Evolutionary conservation across 148 eudicot species (phyloP), one percentile per base, ranked within the genome.

Genomic region (Rhododendron ferrugineum): DNA sequence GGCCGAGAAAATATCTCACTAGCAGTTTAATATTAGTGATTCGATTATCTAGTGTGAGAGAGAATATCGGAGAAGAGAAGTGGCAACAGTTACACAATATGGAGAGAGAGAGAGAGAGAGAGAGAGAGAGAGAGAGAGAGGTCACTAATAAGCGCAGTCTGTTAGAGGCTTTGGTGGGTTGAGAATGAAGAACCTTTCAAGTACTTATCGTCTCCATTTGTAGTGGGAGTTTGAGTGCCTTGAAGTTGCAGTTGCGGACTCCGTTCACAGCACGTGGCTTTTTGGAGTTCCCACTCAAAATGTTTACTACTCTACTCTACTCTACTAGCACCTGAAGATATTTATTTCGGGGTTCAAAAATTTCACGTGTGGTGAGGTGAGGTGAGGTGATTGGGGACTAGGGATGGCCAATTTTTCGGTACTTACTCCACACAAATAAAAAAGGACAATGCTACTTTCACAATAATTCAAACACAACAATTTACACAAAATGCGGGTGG

Each of bases 21-120:
- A 28, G 40, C 10, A 47, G 82, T 79, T 49, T 2, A n/a, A n/a
- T n/a, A 74, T 74, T 16, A 15, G 28, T 74, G 42, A 74, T 74
- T 74, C 36, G 42, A 74, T 74, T 74, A 36, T 74, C 44, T 32
- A 15, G 40, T 26, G 15, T 70, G 76, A 52, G n/a, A 52, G n/a
- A 10, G 28, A 8, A 23, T 62, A 62, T 8, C 60, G 23, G 6
- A 13, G 54, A 47, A 2, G 66, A 60, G 26, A 62, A 62, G 70
- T 9, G 13, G 13, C 30, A 62, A 18, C 23, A 54, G 20, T 54
- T 1, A 15, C 60, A 54, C 26, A 60, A 23, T n/a, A 62, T 23
- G n/a, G 70, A 80, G 44, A 80, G 68, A 34, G 68, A 80, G 83
- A 80, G 82, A 79, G 40, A 9, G 66, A 60, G 66, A 20, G 49